Evolutionary conservation across 2,329 filamentous ascomycete genomes (phyloP).

Genomic region (Penicillium hordei): DNA sequence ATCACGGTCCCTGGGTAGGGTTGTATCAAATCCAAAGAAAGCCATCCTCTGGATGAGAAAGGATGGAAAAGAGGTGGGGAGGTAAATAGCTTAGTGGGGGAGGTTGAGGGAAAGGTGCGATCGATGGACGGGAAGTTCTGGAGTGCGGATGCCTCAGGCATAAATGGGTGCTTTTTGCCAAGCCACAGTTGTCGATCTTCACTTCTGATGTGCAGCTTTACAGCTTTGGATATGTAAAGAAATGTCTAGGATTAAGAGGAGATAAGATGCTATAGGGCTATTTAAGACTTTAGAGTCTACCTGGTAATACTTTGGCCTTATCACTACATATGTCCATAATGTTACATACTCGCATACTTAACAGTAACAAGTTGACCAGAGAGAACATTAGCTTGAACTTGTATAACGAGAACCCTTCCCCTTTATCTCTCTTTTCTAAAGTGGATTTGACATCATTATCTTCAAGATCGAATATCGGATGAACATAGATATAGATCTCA

Average conservation of each 20-base stretch:
- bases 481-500: background rate
- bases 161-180: background rate
- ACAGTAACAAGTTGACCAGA: background rate
- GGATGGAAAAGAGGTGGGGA: constrained; percentile 7
- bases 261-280: background rate
- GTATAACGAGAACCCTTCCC: background rate
- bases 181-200: constrained; percentile 14
- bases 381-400: background rate
- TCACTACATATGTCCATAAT: too few species aligned
- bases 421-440: background rate
- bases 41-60: constrained; percentile 58
- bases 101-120: constrained; percentile 10
- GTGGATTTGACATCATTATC: background rate
- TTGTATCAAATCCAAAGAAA: constrained; percentile 85
- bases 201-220: background rate
- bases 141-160: constrained; percentile 21
- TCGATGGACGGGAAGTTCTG: constrained; percentile 20
- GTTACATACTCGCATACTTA: background rate
- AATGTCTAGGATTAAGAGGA: too few species aligned
- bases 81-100: constrained; percentile 18
- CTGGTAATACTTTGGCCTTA: background rate
- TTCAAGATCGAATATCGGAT: background rate
- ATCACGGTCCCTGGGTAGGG: constrained; percentile 65
- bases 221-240: background rate
- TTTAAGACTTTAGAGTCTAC: background rate